phyloP scores from a whole-genome alignment of 1,284 basidiomycete genomes.

The Ganoderma multipileum region DNA sequence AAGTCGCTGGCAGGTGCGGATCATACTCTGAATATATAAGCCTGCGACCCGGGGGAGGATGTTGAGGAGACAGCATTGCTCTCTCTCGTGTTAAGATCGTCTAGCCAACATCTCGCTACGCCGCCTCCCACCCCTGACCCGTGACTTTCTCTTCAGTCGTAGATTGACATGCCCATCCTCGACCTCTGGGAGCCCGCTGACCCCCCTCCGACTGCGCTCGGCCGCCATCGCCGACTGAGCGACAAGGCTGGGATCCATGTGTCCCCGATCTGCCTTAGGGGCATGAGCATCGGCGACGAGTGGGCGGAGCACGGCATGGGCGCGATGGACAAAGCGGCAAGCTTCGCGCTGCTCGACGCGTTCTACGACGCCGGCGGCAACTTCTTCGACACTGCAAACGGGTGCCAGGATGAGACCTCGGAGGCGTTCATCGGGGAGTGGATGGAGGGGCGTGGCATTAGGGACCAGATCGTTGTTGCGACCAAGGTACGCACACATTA shows the following conservation, averaged over 20 bases:
- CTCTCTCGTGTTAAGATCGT: no score
- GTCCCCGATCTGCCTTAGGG: slow-evolving; percentile 59
- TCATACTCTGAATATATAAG: neutral
- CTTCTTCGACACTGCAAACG: slow-evolving; percentile 62
- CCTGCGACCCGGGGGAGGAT: no score
- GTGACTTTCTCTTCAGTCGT: no score
- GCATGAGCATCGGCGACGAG: slow-evolving; percentile 56
- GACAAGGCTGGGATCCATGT: slow-evolving; percentile 43
- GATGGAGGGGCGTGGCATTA: slow-evolving; percentile 45
- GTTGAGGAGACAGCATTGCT: no score
- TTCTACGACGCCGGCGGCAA: slow-evolving; percentile 56
- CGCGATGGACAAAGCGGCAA: no score
- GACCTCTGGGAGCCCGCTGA: slow-evolving; percentile 1
- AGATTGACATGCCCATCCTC: neutral
- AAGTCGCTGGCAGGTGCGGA: no score
- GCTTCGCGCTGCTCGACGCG: no score
- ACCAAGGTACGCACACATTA: slow-evolving; percentile 44
- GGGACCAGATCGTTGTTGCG: slow-evolving; percentile 50
- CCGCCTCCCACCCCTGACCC: no score
- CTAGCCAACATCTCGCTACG: neutral
- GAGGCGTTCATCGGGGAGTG: slow-evolving; percentile 49
- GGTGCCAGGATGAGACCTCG: slow-evolving; percentile 45
- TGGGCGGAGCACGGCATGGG: no score
- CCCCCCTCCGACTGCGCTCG: slow-evolving; percentile 42
- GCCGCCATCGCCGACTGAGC: slow-evolving; percentile 51